These are phyloP conservation scores for Aspergillus avenaceus DNA, from an alignment of 495 filamentous ascomycete species.

Conservation along the genomic window DNA sequence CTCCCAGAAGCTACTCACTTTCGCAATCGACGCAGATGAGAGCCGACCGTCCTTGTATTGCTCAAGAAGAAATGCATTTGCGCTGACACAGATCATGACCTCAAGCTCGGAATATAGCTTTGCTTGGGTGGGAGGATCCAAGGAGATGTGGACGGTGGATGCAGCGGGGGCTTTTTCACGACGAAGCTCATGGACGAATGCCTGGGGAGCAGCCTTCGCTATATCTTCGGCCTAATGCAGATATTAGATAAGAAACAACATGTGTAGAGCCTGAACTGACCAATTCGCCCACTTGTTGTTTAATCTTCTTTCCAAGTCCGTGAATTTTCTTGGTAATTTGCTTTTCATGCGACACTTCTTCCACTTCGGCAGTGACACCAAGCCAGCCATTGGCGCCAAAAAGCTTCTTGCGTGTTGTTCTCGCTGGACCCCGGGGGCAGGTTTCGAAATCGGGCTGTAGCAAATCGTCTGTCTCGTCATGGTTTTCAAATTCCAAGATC, in stretches of 20 bases:
- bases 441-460: constrained; percentile 4
- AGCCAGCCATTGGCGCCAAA: constrained; percentile 53
- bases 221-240: constrained; percentile 15
- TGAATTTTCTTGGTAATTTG: constrained; percentile 35
- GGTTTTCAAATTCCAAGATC: constrained; percentile 6
- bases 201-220: constrained; percentile 14
- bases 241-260: constrained; percentile 1
- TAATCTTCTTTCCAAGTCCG: constrained; percentile 40
- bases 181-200: constrained; percentile 6
- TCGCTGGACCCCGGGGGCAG: background rate
- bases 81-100: constrained; percentile 47
- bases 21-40: constrained; percentile 43
- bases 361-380: constrained; percentile 31
- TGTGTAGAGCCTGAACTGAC: constrained; percentile 24
- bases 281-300: constrained; percentile 41
- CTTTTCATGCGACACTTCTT: constrained; percentile 18
- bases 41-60: constrained; percentile 45
- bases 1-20: constrained; percentile 40
- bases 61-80: constrained; percentile 46
- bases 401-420: constrained; percentile 41
- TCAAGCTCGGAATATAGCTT: constrained; percentile 53
- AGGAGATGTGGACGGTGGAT: constrained; percentile 37
- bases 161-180: constrained; percentile 13
- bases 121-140: constrained; percentile 42
- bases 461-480: background rate